A percentile compares a stretch with the other conserved stretches of the same genome.
phyloP scores from a whole-genome alignment of 495 filamentous ascomycete genomes.

The Penicillium daleae region DNA sequence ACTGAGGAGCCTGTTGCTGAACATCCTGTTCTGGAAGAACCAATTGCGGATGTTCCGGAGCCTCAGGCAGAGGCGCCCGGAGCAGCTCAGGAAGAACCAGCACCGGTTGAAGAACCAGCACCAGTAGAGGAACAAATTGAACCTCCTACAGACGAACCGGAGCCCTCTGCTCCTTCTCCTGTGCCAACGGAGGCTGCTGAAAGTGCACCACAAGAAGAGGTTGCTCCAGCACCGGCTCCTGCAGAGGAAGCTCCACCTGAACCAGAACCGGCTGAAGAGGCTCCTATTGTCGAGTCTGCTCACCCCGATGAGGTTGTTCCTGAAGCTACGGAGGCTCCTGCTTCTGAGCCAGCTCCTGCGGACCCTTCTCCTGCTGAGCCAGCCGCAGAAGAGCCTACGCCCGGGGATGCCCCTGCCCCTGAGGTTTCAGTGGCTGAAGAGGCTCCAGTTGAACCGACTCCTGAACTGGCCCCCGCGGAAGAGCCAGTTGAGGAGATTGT shows the following conservation, averaged over 20 bases:
- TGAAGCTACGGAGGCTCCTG: background rate
- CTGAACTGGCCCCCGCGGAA: conserved; percentile 3
- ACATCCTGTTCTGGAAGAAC: conserved; percentile 10
- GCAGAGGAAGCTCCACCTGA: background rate
- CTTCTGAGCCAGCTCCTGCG: conserved; percentile 12
- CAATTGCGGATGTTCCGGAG: background rate
- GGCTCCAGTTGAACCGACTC: conserved; percentile 11
- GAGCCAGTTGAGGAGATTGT: conserved; percentile 13
- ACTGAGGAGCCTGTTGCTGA: conserved; percentile 23
- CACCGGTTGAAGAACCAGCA: background rate
- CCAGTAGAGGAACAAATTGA: conserved; percentile 10
- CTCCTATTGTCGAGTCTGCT: background rate
- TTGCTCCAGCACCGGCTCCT: background rate
- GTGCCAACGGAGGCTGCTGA: background rate
- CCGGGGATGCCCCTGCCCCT: background rate
- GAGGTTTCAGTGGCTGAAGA: conserved; percentile 8
- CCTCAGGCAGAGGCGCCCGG: background rate
- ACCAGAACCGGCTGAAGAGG: background rate
- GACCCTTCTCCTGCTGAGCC: conserved; percentile 13
- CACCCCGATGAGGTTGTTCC: background rate
- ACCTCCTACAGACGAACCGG: background rate
- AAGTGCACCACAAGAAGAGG: background rate
- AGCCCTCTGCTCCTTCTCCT: background rate
- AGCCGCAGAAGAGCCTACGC: conserved; percentile 1
- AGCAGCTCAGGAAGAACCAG: background rate